These are phyloP conservation scores for Aspergillus carlsbadensis DNA, from an alignment of 495 filamentous ascomycete species.

Conservation along the genomic window DNA sequence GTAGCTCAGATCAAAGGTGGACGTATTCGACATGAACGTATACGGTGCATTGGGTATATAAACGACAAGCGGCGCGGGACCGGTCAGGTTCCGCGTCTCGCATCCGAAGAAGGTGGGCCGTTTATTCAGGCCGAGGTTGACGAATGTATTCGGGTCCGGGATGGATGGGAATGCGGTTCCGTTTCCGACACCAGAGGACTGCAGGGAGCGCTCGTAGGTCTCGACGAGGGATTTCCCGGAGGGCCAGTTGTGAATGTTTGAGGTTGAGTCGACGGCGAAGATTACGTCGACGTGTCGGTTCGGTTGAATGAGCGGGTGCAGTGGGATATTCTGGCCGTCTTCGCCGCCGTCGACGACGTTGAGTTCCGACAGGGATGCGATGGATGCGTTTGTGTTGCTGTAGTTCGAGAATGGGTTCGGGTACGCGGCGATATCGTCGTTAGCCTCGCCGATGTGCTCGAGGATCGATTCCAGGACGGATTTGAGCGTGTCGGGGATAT, in stretches of 20 bases:
- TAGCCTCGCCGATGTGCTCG: slow-evolving; percentile 45
- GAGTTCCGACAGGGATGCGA: slow-evolving; percentile 53
- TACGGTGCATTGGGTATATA: slow-evolving; percentile 92
- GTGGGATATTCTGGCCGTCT: slow-evolving; percentile 84
- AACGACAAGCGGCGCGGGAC: slow-evolving; percentile 68
- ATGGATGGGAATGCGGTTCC: slow-evolving; percentile 81
- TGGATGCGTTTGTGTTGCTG: slow-evolving; percentile 61
- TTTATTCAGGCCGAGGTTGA: slow-evolving; percentile 81
- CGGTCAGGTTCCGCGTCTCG: slow-evolving; percentile 57
- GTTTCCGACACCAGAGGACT: slow-evolving; percentile 60
- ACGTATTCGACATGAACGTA: slow-evolving; percentile 65
- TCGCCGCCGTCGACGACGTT: slow-evolving; percentile 86
- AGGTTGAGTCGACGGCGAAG: slow-evolving; percentile 85
- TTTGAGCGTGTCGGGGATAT: slow-evolving; percentile 53
- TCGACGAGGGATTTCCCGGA: slow-evolving; percentile 83
- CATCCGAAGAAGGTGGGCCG: slow-evolving; percentile 94
- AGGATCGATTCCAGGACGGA: slow-evolving; percentile 57
- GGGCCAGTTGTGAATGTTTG: slow-evolving; percentile 75
- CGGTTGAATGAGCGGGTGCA: slow-evolving; percentile 83
- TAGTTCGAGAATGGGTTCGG: slow-evolving; percentile 81
- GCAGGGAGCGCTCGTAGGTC: slow-evolving; percentile 73
- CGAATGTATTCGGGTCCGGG: slow-evolving; percentile 81
- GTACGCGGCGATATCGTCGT: slow-evolving; percentile 81
- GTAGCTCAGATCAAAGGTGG: slow-evolving; percentile 68
- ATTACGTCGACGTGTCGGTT: slow-evolving; percentile 80